phyloP scores from a whole-genome alignment of 352 stramenopile species.

The Pythium rhizo-oryzae region DNA sequence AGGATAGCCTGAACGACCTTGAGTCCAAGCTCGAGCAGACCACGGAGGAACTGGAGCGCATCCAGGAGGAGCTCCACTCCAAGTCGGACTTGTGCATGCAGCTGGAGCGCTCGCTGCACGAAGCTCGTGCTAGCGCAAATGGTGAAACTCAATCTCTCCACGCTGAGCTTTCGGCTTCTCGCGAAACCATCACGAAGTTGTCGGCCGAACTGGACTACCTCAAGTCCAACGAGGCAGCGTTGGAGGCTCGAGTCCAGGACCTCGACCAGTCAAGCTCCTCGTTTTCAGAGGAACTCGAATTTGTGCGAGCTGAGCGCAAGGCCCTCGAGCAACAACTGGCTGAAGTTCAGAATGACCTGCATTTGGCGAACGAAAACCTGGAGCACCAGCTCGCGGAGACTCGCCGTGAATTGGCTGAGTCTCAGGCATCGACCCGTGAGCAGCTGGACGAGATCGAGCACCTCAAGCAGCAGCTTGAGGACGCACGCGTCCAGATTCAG shows the following conservation, averaged over 20 bases:
- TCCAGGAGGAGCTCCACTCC: slow-evolving; percentile 41
- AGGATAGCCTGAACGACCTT: slow-evolving; percentile 68
- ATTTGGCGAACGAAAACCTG: slow-evolving; percentile 33
- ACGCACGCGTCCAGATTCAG: slow-evolving; percentile 39
- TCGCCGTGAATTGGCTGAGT: slow-evolving; percentile 25
- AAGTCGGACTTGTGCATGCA: slow-evolving; percentile 41
- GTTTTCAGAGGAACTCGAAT: slow-evolving; percentile 44
- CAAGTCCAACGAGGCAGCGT: slow-evolving; percentile 19
- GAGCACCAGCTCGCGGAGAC: slow-evolving; percentile 25
- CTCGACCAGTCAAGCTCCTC: slow-evolving; percentile 21
- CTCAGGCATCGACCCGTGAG: slow-evolving; percentile 37
- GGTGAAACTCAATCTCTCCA: slow-evolving; percentile 20
- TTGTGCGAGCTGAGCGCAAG: slow-evolving; percentile 36
- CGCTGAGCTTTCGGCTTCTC: slow-evolving; percentile 11
- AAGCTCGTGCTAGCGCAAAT: slow-evolving; percentile 14
- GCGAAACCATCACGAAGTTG: slow-evolving; percentile 11
- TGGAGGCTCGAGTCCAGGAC: slow-evolving; percentile 19
- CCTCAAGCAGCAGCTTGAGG: slow-evolving; percentile 47
- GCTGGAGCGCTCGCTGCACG: slow-evolving; percentile 22
- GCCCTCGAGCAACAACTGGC: slow-evolving; percentile 42
- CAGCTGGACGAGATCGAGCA: slow-evolving; percentile 56
- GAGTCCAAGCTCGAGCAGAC: slow-evolving; percentile 63
- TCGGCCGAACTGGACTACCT: slow-evolving; percentile 20
- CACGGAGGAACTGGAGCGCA: slow-evolving; percentile 36
- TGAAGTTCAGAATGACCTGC: slow-evolving; percentile 37